Evolutionary conservation across 305 asterid species (phyloP), one percentile per base, ranked within the genome.

Genomic region (Fraxinus sp.): DNA sequence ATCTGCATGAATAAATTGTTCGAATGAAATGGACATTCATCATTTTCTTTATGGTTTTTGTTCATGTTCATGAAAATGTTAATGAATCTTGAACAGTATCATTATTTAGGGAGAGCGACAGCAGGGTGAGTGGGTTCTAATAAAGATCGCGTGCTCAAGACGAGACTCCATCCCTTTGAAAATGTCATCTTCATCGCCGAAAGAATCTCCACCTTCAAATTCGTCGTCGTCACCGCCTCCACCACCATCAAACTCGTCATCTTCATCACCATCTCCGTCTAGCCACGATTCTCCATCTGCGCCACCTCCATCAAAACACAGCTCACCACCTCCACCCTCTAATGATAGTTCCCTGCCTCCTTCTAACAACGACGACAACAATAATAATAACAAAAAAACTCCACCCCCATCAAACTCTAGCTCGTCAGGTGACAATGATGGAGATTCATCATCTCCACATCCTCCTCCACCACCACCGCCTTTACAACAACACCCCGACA

Each of bases 21-120:
- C 6, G 8, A 52, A 52, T 52, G 20, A 16, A 52, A 52, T 52
- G 18, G 35, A 2, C 20, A 52, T 52, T 52, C 62, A 14, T 16
- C 20, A 52, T 52, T 52, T 52, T 52, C 22, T 16, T 52, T 52
- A 52, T 52, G 24, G 64, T 52, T 52, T 5, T 52, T n/a, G 22
- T 52, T 52, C 64, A 52, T n/a, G 64, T 52, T 52, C 22, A 1
- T n/a, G 9, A 52, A 59, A 39, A 35, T 71, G 81, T 84, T 22
- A 14, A 62, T 84, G 78, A 80, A 79, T 82, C 14, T 85, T 82
- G 83, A 85, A 28, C 86, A 87, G 92, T 93, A 77, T 80, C 68
- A 39, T 66, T 80, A 24, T 75, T 73, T 87, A 86, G 82, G 97
- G 97, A 92, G 96, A 90, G 76, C 80, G 95, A 97, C 88, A 78